phyloP scores from a whole-genome alignment of 768 basidiomycete species.

The Trametes punicea region DNA sequence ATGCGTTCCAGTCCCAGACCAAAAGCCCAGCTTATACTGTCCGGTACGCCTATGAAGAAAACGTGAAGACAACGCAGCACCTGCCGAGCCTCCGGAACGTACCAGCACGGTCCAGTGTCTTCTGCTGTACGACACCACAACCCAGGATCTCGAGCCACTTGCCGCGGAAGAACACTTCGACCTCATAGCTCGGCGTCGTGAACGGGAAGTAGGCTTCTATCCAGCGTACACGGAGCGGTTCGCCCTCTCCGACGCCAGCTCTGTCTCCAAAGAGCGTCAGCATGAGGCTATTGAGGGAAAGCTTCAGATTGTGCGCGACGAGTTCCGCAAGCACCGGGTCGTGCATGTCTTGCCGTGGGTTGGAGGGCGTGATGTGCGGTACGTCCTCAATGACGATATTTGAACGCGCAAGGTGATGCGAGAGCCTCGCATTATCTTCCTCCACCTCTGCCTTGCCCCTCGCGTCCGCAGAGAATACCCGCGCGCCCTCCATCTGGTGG shows the following conservation, averaged over 20 bases:
- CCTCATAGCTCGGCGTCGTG: conserved; percentile 96
- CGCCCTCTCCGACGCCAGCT: conserved; percentile 45
- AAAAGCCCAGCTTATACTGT: conserved; percentile 97
- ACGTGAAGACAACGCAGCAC: not conserved
- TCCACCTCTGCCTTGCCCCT: conserved; percentile 59
- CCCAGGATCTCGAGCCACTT: conserved; percentile 98
- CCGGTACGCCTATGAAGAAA: conserved; percentile 52
- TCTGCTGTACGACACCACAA: conserved; percentile 86
- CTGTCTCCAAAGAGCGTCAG: conserved; percentile 73
- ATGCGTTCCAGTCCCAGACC: conserved; percentile 96
- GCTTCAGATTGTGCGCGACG: conserved; percentile 82
- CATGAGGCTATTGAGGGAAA: conserved; percentile 84
- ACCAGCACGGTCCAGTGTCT: conserved; percentile 86
- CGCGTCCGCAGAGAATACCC: conserved; percentile 65
- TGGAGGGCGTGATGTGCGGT: conserved; percentile 64
- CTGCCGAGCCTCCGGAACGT: conserved; percentile 30
- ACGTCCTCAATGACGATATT: conserved; percentile 88
- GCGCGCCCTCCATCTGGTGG: conserved; percentile 96
- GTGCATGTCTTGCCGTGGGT: conserved; percentile 79
- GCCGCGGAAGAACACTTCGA: conserved; percentile 94
- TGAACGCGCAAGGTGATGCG: conserved; percentile 55
- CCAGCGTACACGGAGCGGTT: conserved; percentile 90
- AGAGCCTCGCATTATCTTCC: conserved; percentile 67
- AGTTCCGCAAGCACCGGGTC: conserved; percentile 69
- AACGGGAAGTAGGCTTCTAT: conserved; percentile 98